These are phyloP conservation scores for Moricandia arvensis DNA, from an alignment of 345 rosid species.

Conservation along the genomic window DNA sequence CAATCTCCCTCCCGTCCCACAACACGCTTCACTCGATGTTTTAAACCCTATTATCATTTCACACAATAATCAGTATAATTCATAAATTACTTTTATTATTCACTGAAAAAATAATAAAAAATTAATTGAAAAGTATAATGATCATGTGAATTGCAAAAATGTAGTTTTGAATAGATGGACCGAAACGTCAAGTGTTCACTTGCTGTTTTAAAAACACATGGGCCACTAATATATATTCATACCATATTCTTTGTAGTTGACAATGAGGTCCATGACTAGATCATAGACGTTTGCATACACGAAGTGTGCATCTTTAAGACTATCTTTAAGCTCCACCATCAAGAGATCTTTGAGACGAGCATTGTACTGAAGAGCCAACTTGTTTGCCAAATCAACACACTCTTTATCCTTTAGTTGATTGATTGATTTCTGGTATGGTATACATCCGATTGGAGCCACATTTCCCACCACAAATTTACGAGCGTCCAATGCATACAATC, in stretches of 20 bases:
- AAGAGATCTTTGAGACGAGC: conserved; percentile 61
- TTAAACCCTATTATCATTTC: conserved; percentile 53
- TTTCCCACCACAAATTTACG: conserved; percentile 85
- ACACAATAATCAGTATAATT: not conserved
- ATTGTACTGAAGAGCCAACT: conserved; percentile 74
- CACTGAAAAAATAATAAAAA: not conserved
- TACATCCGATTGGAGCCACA: conserved; percentile 94
- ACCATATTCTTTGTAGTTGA: conserved; percentile 76
- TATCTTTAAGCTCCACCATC: conserved; percentile 54
- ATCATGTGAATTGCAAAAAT: not conserved
- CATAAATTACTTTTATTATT: not conserved
- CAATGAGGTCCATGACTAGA: conserved; percentile 84
- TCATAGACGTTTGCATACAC: conserved; percentile 84
- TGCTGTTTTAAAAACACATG: not conserved
- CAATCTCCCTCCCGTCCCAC: conserved; percentile 74
- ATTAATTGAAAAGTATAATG: not conserved
- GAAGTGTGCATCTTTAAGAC: conserved; percentile 66
- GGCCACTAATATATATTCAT: not conserved
- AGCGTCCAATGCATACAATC: conserved; percentile 75
- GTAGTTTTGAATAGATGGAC: not conserved
- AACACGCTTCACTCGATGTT: conserved; percentile 72
- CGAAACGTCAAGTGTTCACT: not conserved
- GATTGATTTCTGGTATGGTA: conserved; percentile 86
- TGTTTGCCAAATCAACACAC: conserved; percentile 81
- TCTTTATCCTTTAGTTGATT: conserved; percentile 60